A percentile compares a stretch with the other conserved stretches of the same genome.
phyloP scores from a whole-genome alignment of 2,329 filamentous ascomycete genomes.

The Fusarium oligoseptatum region DNA sequence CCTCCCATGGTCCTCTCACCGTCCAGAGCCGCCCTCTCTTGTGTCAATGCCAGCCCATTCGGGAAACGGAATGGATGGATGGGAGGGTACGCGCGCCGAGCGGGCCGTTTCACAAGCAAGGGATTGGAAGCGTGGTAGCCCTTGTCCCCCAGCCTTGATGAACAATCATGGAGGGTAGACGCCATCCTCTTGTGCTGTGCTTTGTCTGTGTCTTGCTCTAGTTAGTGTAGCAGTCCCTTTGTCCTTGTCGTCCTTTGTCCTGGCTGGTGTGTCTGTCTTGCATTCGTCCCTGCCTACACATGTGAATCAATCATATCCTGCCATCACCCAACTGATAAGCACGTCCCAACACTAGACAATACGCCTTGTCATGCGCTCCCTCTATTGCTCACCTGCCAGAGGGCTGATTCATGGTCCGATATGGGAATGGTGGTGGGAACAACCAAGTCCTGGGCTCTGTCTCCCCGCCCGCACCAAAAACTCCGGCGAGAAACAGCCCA shows the following conservation, averaged over 20 bases:
- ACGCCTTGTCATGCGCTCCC: conserved; percentile 38
- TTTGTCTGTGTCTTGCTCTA: background rate
- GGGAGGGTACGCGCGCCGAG: conserved; percentile 45
- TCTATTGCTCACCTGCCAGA: conserved; percentile 37
- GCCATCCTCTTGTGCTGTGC: background rate
- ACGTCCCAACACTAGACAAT: conserved; percentile 4
- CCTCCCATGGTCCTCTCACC: conserved; percentile 21
- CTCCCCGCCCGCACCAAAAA: conserved; percentile 12
- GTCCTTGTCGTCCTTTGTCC: background rate
- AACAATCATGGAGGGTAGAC: conserved; percentile 10
- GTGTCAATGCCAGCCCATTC: conserved; percentile 18
- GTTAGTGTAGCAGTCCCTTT: background rate
- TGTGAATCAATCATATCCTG: conserved; percentile 22
- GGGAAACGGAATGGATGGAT: conserved; percentile 35
- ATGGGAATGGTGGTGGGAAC: conserved; percentile 32
- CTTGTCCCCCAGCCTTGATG: conserved; percentile 24
- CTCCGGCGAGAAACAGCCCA: conserved; percentile 11
- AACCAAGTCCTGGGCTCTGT: conserved; percentile 12
- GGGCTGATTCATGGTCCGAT: conserved; percentile 28
- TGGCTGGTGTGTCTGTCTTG: conserved; percentile 12
- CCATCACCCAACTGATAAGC: conserved; percentile 25
- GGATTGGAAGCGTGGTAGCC: conserved; percentile 26
- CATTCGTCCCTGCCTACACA: conserved; percentile 8
- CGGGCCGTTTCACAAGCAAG: conserved; percentile 47
- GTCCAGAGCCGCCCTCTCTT: conserved; percentile 26